phyloP scores from a whole-genome alignment of 129 eudicot genomes.

The Flaveria robusta region DNA sequence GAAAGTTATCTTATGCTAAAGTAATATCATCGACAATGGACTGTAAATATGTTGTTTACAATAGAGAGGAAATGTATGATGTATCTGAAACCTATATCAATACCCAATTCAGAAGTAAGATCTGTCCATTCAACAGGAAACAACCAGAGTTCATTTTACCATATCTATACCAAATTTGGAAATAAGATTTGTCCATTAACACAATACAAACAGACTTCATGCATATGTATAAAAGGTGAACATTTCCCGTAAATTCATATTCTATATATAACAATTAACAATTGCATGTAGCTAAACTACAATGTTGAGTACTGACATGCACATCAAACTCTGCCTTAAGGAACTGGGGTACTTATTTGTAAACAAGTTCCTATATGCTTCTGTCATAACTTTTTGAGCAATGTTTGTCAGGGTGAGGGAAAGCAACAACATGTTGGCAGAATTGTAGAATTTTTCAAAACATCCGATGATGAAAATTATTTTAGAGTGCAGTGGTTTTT shows the following conservation, averaged over 20 bases:
- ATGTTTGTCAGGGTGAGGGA: constrained; percentile 78
- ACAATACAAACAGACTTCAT: constrained; percentile 7
- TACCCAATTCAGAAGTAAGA: neutral
- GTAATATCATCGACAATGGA: neutral
- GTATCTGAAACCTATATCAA: constrained; percentile 4
- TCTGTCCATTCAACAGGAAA: neutral
- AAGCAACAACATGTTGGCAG: constrained; percentile 66
- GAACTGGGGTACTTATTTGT: neutral
- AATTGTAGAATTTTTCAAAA: constrained; percentile 81
- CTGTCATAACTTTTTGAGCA: constrained; percentile 31
- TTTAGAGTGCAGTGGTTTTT: constrained; percentile 93
- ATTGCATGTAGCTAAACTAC: constrained; percentile 6
- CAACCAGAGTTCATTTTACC: constrained; percentile 15
- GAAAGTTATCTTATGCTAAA: neutral
- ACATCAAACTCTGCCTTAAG: constrained; percentile 16
- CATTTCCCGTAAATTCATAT: constrained; percentile 1
- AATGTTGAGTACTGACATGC: constrained; percentile 9
- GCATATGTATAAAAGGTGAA: constrained; percentile 12
- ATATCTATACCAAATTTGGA: neutral
- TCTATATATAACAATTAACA: neutral
- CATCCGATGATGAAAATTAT: constrained; percentile 69
- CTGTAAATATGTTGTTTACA: neutral
- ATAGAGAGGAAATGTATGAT: neutral
- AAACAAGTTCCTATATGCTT: constrained; percentile 15
- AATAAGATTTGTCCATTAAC: constrained; percentile 11